These are phyloP conservation scores for Didymella arachidicola DNA, from an alignment of 2,329 filamentous ascomycete genomes.

Conservation along the genomic window DNA sequence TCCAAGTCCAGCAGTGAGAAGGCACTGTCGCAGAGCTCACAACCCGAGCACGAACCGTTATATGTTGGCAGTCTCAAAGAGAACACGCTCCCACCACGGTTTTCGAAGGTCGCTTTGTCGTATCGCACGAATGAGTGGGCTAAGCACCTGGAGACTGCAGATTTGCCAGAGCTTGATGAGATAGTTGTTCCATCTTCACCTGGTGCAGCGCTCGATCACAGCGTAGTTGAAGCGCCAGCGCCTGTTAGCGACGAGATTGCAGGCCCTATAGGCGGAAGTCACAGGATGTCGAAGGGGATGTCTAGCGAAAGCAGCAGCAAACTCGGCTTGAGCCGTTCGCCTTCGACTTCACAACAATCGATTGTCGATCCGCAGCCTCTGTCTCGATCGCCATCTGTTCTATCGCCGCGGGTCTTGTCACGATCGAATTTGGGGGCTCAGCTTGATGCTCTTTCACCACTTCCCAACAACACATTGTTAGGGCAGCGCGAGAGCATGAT, in stretches of 20 bases:
- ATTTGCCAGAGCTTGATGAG: conserved; percentile 72
- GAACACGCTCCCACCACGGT: conserved; percentile 70
- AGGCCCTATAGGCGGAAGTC: conserved; percentile 28
- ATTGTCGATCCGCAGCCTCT: conserved; percentile 24
- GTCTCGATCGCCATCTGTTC: conserved; percentile 31
- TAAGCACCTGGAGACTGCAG: conserved; percentile 82
- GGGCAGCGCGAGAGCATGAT: conserved; percentile 63
- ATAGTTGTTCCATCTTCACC: conserved; percentile 59
- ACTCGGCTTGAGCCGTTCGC: conserved; percentile 28
- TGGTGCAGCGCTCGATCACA: conserved; percentile 51
- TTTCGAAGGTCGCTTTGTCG: conserved; percentile 79
- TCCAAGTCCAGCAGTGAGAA: conserved; percentile 55
- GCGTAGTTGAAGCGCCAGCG: conserved; percentile 60
- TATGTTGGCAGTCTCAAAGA: conserved; percentile 51
- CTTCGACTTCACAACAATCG: conserved; percentile 36
- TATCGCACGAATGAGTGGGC: conserved; percentile 97
- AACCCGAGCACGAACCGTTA: conserved; percentile 48
- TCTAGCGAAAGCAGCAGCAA: conserved; percentile 37
- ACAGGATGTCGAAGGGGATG: conserved; percentile 34
- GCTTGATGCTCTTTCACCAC: conserved; percentile 34
- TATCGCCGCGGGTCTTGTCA: conserved; percentile 28
- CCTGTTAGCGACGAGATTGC: conserved; percentile 54
- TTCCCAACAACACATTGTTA: conserved; percentile 58
- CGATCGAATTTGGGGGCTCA: conserved; percentile 30
- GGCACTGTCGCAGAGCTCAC: conserved; percentile 32